Base-by-base conservation (phyloP, 441 rosid genomes). In the Populus hybrid region DNA sequence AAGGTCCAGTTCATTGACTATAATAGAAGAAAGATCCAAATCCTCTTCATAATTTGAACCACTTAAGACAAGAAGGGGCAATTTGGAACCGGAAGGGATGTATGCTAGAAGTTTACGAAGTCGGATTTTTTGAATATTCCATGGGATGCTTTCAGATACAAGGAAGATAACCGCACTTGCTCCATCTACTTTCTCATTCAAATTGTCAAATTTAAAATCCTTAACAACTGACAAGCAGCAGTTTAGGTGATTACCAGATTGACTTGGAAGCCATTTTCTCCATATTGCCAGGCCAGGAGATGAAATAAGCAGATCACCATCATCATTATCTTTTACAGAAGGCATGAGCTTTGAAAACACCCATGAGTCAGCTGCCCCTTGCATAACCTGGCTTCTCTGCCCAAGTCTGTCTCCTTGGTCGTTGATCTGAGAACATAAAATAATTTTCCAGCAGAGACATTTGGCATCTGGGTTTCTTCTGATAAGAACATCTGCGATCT, bases 401-500 rank as follows among this genome's bases (percentile, higher is more conserved):
- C 75, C 77, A 40, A 36, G 72, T 69, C 74, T 66, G 61, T 80
- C 80, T 77, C 84, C 82, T 81, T 72, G 82, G 71, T 73, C 63
- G 61, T 84, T 84, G 75, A 81, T 74, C 64, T 82, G 91, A 83
- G 91, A 85, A 79, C 89, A 91, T 64, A 94, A 35, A 76, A 90
- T 74, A 84, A 96, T 82, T 86, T 93, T 94, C 99, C 98, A 96
- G 87, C 92, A 91, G 46, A 92, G 80, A 86, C 90, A 94, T 79
- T 84, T 84, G 26, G 89, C 89, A 81, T 83, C 86, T 16, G 93
- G 96, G 80, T 92, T 89, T 86, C 89, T 89, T 77, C 77, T 74
- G 68, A 84, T 77, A 69, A 93, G 85, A 78, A 81, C 85, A 71
- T 80, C 82, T 26, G 85, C 88, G 72, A 83, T 75, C 87, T 87